Percentiles rank a stretch among this genome's conserved stretches.
phyloP scores from a whole-genome alignment of 305 asterid genomes.

The Solanum hybrid region DNA sequence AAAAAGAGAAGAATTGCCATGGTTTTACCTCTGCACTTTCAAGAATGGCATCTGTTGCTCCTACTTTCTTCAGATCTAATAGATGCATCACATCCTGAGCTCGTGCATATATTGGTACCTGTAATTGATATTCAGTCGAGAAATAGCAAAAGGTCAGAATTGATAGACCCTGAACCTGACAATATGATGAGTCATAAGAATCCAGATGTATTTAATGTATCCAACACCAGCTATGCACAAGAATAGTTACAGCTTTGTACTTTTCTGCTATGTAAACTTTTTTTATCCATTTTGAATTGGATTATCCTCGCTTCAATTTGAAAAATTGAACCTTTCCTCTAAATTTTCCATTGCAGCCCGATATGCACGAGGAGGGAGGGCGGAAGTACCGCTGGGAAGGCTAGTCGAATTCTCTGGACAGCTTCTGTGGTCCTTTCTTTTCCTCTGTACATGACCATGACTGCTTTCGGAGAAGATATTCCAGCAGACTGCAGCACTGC shows the following conservation, averaged over 20 bases:
- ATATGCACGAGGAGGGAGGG: background rate
- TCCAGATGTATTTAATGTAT: background rate
- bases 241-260: background rate
- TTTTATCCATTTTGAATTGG: background rate
- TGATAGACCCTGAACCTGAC: background rate
- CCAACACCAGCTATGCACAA: background rate
- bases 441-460: slow-evolving; percentile 89
- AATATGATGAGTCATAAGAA: background rate
- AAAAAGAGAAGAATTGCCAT: background rate
- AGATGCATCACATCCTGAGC: slow-evolving; percentile 87
- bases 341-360: background rate
- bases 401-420: slow-evolving; percentile 82
- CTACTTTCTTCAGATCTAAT: slow-evolving; percentile 81
- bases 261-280: background rate
- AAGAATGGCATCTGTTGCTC: slow-evolving; percentile 92
- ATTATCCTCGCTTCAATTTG: background rate
- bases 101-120: slow-evolving; percentile 92
- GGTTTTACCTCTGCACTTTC: slow-evolving; percentile 83
- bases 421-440: slow-evolving; percentile 63
- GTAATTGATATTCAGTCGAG: slow-evolving; percentile 4
- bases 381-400: slow-evolving; percentile 65
- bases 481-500: slow-evolving; percentile 97
- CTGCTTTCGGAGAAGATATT: slow-evolving; percentile 80
- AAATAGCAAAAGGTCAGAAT: background rate
- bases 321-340: background rate